Base-by-base conservation (phyloP, 805 yeast species). In the Zygosaccharomyces bisporus region DNA sequence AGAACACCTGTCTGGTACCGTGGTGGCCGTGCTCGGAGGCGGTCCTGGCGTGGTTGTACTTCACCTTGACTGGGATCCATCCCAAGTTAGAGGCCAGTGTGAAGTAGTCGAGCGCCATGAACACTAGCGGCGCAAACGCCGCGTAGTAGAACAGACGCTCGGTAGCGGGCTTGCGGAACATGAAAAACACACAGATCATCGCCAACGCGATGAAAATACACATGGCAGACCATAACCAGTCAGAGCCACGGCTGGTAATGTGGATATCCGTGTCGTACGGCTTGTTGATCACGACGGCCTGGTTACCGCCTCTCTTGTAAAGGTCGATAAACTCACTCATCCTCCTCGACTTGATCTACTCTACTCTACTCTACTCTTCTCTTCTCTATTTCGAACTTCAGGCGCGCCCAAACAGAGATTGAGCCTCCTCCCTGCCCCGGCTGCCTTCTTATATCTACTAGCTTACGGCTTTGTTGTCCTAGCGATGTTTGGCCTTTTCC, bases 201-300 rank as follows among this genome's bases (percentile, higher is more conserved):
- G 73, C 55, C 19, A 71, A 58, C 1, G 71, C 42, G 19, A 67
- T 61, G 54, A 76, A 74, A 14, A 77, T 49, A 31, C 73, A 59
- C 58, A 80, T 80, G 14, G 70, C 82, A 3, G 86, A 72, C 83
- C 84, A 81, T 52, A 76, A 71, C 86, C 85, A 81, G 61, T 77
- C 79, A 6, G 85, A 79, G 62, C 86, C 86, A 58, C 79, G 78
- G 7, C 55, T 45, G 8, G 83, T 80, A 27, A 81, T 46, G 45
- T 75, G 76, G 60, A 81, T 74, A 51, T 78, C 83, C 30, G 71
- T 66, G 31, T 60, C 63, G 4, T 66, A 51, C 47, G 73, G 66
- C 9, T 76, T 73, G 55, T 79, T 79, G 43, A 74, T 52, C 4
- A 52, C 47, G 14, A 76, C 55, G 30, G 76, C 79, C 38, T 71